Evolutionary conservation across 2,329 filamentous ascomycete species (phyloP).

Genomic region (Ceratocystiopsis brevicomis): DNA sequence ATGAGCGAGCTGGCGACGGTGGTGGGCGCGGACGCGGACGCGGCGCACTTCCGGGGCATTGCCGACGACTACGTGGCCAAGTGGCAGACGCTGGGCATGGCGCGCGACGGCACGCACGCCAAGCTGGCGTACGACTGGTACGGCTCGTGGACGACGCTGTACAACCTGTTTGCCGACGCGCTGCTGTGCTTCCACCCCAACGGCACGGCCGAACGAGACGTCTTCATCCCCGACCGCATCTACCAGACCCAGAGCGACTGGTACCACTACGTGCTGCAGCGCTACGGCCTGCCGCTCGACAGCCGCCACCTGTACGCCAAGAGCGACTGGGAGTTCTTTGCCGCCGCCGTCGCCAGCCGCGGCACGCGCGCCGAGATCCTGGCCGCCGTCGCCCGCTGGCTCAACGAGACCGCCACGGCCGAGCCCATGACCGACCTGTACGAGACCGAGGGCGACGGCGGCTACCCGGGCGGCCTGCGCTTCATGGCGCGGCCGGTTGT

Average conservation of each 20-base stretch:
- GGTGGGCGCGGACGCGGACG: constrained; percentile 37
- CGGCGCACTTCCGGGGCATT: constrained; percentile 40
- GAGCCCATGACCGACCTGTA: constrained; percentile 67
- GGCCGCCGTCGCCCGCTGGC: constrained; percentile 55
- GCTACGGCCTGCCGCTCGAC: constrained; percentile 68
- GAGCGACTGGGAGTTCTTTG: constrained; percentile 83
- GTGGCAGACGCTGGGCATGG: constrained; percentile 50
- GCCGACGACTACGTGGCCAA: constrained; percentile 48
- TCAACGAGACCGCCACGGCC: constrained; percentile 67
- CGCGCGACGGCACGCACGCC: constrained; percentile 47
- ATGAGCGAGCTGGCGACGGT: constrained; percentile 51
- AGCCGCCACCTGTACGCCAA: constrained; percentile 71
- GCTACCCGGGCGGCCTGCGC: constrained; percentile 50
- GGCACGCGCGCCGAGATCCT: constrained; percentile 52
- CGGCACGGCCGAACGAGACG: constrained; percentile 8
- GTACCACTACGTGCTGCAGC: constrained; percentile 63
- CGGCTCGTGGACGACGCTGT: constrained; percentile 59
- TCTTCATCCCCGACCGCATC: constrained; percentile 54
- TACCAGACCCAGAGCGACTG: constrained; percentile 66
- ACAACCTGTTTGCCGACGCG: constrained; percentile 52
- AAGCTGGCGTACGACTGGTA: constrained; percentile 62
- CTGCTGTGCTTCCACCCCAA: constrained; percentile 17
- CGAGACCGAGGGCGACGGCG: constrained; percentile 57
- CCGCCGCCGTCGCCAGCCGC: constrained; percentile 56
- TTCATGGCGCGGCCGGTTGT: constrained; percentile 75